These are phyloP conservation scores for Auxenochlorella protothecoides DNA, from an alignment of 139 green algal genomes.

Conservation along the genomic window DNA sequence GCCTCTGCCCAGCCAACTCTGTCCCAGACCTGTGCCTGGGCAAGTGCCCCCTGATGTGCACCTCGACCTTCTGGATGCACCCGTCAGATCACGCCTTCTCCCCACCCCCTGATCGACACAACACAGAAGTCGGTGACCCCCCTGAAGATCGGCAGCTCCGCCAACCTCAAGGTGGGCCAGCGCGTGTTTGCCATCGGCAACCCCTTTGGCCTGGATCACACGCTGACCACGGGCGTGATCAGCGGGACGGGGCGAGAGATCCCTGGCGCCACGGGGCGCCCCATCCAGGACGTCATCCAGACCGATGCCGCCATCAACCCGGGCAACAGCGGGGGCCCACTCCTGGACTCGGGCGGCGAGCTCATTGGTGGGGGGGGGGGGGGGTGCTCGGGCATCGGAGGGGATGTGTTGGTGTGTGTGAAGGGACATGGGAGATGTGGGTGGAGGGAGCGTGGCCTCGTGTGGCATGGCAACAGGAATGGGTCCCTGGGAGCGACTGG, in stretches of 20 bases:
- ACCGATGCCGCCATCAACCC: conserved; percentile 75
- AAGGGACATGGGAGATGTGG: no score
- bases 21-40: no score
- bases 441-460: no score
- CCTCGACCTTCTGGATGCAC: background rate
- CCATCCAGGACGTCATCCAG: conserved; percentile 58
- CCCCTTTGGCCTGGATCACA: conserved; percentile 76
- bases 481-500: no score
- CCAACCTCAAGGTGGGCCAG: conserved; percentile 61
- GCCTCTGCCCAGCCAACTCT: no score
- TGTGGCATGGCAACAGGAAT: no score
- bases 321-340: conserved; percentile 42
- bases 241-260: conserved; percentile 59
- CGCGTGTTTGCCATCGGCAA: conserved; percentile 80
- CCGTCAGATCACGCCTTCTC: conserved; percentile 1
- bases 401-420: no score
- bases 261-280: conserved; percentile 37
- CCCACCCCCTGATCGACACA: background rate
- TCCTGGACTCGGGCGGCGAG: conserved; percentile 44
- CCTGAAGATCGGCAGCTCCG: conserved; percentile 22
- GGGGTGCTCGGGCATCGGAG: no score
- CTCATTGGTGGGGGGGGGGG: conserved; percentile 33
- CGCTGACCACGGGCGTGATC: conserved; percentile 60
- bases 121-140: conserved; percentile 1
- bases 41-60: no score